A percentile compares a stretch with the other conserved stretches of the same genome.
These are phyloP conservation scores for Termitomyces bulborhizus DNA, from an alignment of 768 basidiomycete species.

Conservation along the genomic window DNA sequence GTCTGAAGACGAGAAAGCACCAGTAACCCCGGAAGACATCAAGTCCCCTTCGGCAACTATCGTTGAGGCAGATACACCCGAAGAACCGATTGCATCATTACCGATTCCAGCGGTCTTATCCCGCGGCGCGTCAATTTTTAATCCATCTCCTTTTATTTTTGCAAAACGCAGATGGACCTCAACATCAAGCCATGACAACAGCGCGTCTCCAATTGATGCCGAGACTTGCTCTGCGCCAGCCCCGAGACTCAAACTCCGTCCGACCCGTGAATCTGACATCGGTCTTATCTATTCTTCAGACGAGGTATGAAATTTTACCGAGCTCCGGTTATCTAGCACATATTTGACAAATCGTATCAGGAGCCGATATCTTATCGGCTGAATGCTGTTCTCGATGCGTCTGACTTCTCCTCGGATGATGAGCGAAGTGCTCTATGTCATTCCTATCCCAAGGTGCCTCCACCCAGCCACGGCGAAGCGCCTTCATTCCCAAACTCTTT, in stretches of 20 bases:
- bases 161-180: constrained; percentile 58
- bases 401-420: constrained; percentile 14
- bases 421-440: constrained; percentile 10
- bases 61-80: constrained; percentile 9
- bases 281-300: constrained; percentile 14
- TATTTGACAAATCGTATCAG: background rate
- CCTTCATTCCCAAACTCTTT: constrained; percentile 32
- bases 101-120: constrained; percentile 16
- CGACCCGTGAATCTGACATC: constrained; percentile 10
- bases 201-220: constrained; percentile 2
- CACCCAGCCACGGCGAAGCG: constrained; percentile 3
- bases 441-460: constrained; percentile 12
- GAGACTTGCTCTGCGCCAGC: background rate
- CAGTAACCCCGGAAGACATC: constrained; percentile 55
- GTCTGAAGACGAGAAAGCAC: constrained; percentile 45
- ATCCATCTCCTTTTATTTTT: constrained; percentile 59
- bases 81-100: constrained; percentile 7
- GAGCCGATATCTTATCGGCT: constrained; percentile 6
- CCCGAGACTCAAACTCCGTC: constrained; percentile 1
- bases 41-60: constrained; percentile 34
- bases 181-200: constrained; percentile 21
- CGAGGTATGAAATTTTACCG: constrained; percentile 4
- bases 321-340: background rate
- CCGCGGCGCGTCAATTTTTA: constrained; percentile 43
- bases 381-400: constrained; percentile 9